Evolutionary conservation across 192 early-diverging fungal genomes (phyloP), one percentile per base, ranked within the genome.

Genomic region (Mortierella alpina): DNA sequence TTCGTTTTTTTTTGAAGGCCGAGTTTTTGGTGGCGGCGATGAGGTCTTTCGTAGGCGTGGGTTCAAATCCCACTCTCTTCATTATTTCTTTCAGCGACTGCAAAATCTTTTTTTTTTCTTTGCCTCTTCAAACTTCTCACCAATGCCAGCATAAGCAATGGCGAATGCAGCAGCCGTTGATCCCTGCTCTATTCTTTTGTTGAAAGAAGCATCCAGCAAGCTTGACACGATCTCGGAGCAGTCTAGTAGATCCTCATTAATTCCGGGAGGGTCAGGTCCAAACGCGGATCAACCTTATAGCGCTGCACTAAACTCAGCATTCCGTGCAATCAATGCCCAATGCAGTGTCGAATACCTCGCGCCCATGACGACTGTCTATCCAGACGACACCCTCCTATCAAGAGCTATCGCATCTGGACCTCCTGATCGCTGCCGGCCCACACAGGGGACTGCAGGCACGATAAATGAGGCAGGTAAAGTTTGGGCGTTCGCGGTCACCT

Each of bases 401-500:
- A 23, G 23, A 8, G 60, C 51, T 10, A 47, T 76, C 22, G 5
- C 23, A 5, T 55, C 49, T 6, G 74, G 74, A 0, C 53, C 58
- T 46, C 74, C 74, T 14, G 15, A 18, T 41, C 40, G 58, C 58
- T 63, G 42, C 10, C 61, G 41, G 12, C 46, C 45, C 12, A 15
- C 8, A 2, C 4, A 54, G 41, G 10, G 40, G 56, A 44, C 17
- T 12, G 53, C 31, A 31, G 18, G 9, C 6, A 6, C 7, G 8
- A 7, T 18, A 15, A 47, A 7, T 11, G 44, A 18, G 66, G 7
- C 7, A 11, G 49, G 41, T 13, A 53, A 8, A 9, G 31, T 79
- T 17, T 79, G 76, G 76, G 76, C 76, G 0, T 79, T 79, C 51
- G 76, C 69, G 1, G 58, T 79, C 13, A 79, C 76, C 0, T 79